Percentiles rank a stretch among this genome's conserved stretches.
phyloP scores from a whole-genome alignment of 345 rosid genomes.

The Arabis hirsuta region DNA sequence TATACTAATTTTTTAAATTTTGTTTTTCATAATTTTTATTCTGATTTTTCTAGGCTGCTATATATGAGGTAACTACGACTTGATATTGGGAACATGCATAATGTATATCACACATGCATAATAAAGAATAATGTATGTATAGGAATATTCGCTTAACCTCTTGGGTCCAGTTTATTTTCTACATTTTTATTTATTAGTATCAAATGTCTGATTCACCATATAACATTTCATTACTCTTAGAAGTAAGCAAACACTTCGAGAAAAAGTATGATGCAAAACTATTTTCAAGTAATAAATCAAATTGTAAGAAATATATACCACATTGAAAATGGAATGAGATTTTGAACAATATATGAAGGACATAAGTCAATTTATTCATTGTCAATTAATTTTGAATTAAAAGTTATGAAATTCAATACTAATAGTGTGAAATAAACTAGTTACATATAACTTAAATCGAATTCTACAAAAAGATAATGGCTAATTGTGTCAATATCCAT shows the following conservation, averaged over 20 bases:
- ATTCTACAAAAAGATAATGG: background rate
- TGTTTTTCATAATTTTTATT: background rate
- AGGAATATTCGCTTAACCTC: slow-evolving; percentile 2
- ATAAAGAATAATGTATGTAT: background rate
- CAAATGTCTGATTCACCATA: background rate
- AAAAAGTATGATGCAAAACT: no score
- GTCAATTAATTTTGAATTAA: no score
- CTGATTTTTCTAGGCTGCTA: slow-evolving; percentile 10
- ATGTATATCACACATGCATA: slow-evolving; percentile 1
- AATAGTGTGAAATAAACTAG: background rate
- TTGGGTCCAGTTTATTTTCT: background rate
- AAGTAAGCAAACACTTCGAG: no score
- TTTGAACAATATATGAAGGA: no score
- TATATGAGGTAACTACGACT: background rate
- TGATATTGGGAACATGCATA: background rate
- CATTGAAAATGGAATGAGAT: no score
- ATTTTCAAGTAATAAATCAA: background rate
- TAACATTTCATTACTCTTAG: background rate
- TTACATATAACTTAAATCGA: background rate
- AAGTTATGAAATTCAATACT: no score
- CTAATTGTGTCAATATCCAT: background rate
- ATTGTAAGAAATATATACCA: no score
- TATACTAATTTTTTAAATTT: background rate
- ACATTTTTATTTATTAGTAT: no score
- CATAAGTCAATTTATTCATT: no score